These are phyloP conservation scores for Medicago lupulina DNA, from an alignment of 306 rosid species.

Conservation along the genomic window DNA sequence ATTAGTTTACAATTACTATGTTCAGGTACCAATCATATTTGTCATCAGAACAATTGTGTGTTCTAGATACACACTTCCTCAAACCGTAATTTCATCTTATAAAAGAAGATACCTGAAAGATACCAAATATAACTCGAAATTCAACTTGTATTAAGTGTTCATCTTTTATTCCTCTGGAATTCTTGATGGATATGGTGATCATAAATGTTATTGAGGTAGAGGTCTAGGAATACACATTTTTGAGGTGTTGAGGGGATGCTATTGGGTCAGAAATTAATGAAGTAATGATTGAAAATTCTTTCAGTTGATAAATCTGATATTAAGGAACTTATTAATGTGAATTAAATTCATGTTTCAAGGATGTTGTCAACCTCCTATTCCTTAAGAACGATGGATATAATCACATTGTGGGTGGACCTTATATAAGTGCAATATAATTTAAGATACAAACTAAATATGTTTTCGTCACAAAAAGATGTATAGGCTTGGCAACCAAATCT, in stretches of 20 bases:
- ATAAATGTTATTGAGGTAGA: conserved; percentile 25
- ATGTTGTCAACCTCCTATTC: conserved; percentile 21
- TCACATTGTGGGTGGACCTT: too few relatives aligned
- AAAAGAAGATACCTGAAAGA: not conserved
- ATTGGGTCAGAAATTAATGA: not conserved
- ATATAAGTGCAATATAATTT: too few relatives aligned
- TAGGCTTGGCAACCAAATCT: conserved; percentile 1
- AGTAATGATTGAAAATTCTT: not conserved
- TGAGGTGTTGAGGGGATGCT: conserved; percentile 10
- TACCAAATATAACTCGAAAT: not conserved
- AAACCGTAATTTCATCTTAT: not conserved
- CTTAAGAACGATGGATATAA: not conserved
- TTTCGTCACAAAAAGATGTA: conserved; percentile 24
- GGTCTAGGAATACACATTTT: conserved; percentile 4
- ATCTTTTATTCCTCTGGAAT: not conserved
- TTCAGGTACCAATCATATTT: not conserved
- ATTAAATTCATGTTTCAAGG: conserved; percentile 30
- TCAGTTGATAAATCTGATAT: conserved; percentile 7
- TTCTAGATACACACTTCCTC: conserved; percentile 6
- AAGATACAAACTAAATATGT: conserved; percentile 11
- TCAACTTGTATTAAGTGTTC: not conserved
- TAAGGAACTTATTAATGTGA: not conserved
- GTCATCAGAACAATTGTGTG: not conserved
- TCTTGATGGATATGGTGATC: conserved; percentile 19
- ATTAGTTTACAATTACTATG: not conserved